Conservation (phyloP, 208 protist species). For the Entamoeba invadens region DNA sequence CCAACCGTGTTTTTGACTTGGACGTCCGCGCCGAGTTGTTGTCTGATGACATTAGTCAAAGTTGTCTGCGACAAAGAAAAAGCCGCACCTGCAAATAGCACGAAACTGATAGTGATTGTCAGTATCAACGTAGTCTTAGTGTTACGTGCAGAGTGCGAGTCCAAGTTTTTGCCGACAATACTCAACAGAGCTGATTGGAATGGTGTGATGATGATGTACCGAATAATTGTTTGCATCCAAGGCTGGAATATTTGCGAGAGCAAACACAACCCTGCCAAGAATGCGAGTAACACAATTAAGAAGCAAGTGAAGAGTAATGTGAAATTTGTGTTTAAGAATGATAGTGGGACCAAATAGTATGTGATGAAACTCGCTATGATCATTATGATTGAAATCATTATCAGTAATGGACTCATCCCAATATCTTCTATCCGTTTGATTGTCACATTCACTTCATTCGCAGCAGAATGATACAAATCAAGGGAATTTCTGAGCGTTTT, state of each 20-base stretch:
- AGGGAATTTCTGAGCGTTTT: slow-evolving; percentile 64
- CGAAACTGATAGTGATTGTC: slow-evolving; percentile 57
- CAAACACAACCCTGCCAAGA: slow-evolving; percentile 68
- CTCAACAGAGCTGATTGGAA: slow-evolving; percentile 46
- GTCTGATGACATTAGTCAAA: not conserved
- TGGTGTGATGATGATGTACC: slow-evolving; percentile 64
- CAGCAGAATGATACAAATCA: slow-evolving; percentile 67
- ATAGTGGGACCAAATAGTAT: slow-evolving; percentile 71
- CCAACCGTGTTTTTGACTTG: not conserved
- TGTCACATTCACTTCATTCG: slow-evolving; percentile 61
- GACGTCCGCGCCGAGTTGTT: not conserved
- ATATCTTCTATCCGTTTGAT: slow-evolving; percentile 54
- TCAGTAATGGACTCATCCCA: slow-evolving; percentile 21
- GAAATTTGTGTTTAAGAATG: slow-evolving; percentile 48
- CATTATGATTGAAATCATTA: slow-evolving; percentile 50
- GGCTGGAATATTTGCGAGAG: slow-evolving; percentile 56
- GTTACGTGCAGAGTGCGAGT: slow-evolving; percentile 59
- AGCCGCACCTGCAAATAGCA: slow-evolving; percentile 30
- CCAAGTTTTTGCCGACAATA: slow-evolving; percentile 67
- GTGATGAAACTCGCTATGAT: slow-evolving; percentile 66
- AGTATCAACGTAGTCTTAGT: slow-evolving; percentile 78
- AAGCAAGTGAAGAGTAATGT: not conserved
- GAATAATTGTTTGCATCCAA: slow-evolving; percentile 44
- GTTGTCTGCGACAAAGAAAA: not conserved
- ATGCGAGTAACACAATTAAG: slow-evolving; percentile 28